These are phyloP conservation scores for Xanthoconium stramineum DNA, from an alignment of 768 basidiomycete genomes.

Conservation along the genomic window DNA sequence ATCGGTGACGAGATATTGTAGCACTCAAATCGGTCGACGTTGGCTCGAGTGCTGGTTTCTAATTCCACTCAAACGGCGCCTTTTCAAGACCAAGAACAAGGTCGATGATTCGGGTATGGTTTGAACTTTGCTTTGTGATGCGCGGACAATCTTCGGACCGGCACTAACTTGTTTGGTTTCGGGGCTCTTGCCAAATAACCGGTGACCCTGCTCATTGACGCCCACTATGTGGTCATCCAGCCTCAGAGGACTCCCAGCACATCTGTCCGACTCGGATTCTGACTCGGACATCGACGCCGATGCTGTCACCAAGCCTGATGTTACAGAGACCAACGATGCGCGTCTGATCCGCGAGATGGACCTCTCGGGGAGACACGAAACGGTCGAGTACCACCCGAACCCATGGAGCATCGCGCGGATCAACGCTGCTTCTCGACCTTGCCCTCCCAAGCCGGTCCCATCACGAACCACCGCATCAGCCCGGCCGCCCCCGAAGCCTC, in stretches of 20 bases:
- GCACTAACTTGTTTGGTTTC: background rate
- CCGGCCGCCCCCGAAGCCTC: slow-evolving; percentile 10
- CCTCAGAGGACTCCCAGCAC: slow-evolving; percentile 12
- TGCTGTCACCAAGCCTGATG: background rate
- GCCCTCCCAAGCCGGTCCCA: background rate
- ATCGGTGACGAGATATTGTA: too few species aligned
- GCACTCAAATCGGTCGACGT: too few species aligned
- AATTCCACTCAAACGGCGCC: background rate
- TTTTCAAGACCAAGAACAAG: too few species aligned
- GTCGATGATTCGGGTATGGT: too few species aligned
- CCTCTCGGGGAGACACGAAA: slow-evolving; percentile 55
- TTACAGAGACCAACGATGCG: slow-evolving; percentile 23
- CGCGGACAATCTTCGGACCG: too few species aligned
- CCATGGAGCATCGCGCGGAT: slow-evolving; percentile 81
- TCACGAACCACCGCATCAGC: background rate
- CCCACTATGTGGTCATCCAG: background rate
- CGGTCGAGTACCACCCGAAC: slow-evolving; percentile 66
- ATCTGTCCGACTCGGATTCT: slow-evolving; percentile 17
- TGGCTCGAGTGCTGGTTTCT: too few species aligned
- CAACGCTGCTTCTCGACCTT: slow-evolving; percentile 60
- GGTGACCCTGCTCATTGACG: background rate
- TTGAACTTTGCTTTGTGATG: too few species aligned
- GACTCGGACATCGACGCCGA: slow-evolving; percentile 7
- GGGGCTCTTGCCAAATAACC: slow-evolving; percentile 4
- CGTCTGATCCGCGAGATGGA: slow-evolving; percentile 50